Conservation (phyloP, 345 rosid species). For the Turnera subulata region DNA sequence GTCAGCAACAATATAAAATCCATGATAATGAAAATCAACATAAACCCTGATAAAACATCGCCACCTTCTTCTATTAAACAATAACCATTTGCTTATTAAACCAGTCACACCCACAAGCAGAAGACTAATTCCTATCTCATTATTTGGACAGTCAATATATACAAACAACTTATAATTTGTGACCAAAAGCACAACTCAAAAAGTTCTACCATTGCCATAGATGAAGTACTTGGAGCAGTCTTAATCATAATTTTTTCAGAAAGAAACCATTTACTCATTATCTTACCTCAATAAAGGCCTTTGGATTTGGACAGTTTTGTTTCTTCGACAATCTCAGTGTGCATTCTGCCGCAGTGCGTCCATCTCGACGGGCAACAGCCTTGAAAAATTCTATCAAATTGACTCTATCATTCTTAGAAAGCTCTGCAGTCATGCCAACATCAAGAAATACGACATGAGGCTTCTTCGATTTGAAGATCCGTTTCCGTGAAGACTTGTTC, state of each 20-base stretch:
- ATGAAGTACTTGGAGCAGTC: background rate
- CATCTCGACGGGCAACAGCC: constrained; percentile 91
- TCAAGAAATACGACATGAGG: constrained; percentile 96
- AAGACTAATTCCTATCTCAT: background rate
- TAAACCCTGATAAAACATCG: background rate
- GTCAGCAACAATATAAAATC: no score
- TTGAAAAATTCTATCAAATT: constrained; percentile 85
- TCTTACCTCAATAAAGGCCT: constrained; percentile 66
- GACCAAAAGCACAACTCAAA: background rate
- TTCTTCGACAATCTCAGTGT: constrained; percentile 73
- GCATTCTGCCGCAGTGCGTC: constrained; percentile 82
- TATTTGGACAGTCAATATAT: background rate
- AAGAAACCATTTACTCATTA: background rate
- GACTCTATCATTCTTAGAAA: constrained; percentile 69
- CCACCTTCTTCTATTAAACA: background rate
- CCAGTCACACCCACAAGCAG: no score
- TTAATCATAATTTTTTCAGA: constrained; percentile 1
- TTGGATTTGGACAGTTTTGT: constrained; percentile 89
- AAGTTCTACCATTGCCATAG: background rate
- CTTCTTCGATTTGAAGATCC: constrained; percentile 59
- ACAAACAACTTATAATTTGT: background rate
- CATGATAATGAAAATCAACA: background rate
- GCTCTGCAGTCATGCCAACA: constrained; percentile 99
- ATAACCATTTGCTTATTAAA: background rate
- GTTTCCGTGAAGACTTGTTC: constrained; percentile 52